phyloP scores from a whole-genome alignment of 228 moss, liverwort and hornwort species.

The Sphagnum fallax region DNA sequence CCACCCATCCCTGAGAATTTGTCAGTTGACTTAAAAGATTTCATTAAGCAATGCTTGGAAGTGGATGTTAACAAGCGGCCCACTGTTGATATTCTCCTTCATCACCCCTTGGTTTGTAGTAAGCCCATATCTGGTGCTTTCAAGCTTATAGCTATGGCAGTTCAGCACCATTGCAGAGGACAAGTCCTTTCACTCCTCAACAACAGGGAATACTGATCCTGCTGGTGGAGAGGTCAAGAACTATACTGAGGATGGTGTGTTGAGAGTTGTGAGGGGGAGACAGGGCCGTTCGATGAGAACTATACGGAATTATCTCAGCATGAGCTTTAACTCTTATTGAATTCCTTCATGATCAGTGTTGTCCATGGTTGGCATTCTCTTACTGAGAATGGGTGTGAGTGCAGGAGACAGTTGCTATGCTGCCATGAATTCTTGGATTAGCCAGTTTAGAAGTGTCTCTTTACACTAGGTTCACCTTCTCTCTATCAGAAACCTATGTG shows the following conservation, averaged over 20 bases:
- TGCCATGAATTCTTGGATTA: too few relatives aligned
- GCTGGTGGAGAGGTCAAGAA: conserved; percentile 3
- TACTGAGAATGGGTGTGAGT: too few relatives aligned
- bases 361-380: too few relatives aligned
- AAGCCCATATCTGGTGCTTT: conserved; percentile 30
- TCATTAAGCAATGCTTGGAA: conserved; percentile 68
- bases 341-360: too few relatives aligned
- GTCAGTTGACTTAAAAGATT: conserved; percentile 53
- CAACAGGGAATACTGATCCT: too few relatives aligned
- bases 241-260: conserved; percentile 11
- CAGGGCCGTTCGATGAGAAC: conserved; percentile 43
- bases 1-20: conserved; percentile 79
- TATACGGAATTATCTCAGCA: conserved; percentile 33
- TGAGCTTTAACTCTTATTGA: conserved; percentile 10
- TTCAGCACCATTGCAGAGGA: conserved; percentile 69
- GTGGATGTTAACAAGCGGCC: conserved; percentile 64
- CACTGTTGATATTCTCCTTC: conserved; percentile 56
- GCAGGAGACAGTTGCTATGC: too few relatives aligned
- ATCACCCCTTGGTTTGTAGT: conserved; percentile 58
- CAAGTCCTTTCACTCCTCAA: conserved; percentile 30
- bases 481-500: too few relatives aligned
- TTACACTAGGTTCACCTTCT: too few relatives aligned
- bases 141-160: conserved; percentile 17
- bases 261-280: conserved; percentile 14
- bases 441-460: too few relatives aligned